Conservation (phyloP, 352 stramenopile genomes). For the Phytophthora nicotianae region DNA sequence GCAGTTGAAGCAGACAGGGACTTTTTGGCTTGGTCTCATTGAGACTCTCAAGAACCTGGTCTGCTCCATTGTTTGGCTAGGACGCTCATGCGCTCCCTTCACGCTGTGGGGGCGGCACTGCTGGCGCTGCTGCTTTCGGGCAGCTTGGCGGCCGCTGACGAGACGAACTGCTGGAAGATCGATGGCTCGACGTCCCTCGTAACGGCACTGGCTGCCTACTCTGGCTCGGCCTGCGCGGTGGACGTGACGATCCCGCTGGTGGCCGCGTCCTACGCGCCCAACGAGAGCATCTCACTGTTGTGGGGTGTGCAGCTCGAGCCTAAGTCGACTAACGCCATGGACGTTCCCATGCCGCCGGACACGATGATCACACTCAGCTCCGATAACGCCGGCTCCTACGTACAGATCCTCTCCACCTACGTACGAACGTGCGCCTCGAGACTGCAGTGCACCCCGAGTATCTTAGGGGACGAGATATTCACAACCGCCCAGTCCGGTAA, state of each 20-base stretch:
- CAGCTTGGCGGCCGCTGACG: slow-evolving; percentile 3
- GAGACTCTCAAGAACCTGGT: slow-evolving; percentile 29
- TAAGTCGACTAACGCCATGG: slow-evolving; percentile 45
- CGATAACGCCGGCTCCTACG: slow-evolving; percentile 29
- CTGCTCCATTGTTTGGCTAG: slow-evolving; percentile 15
- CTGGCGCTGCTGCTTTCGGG: slow-evolving; percentile 11
- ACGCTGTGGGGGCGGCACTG: not conserved
- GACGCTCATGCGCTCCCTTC: slow-evolving; percentile 22
- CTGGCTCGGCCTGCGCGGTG: slow-evolving; percentile 35
- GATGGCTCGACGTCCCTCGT: slow-evolving; percentile 23
- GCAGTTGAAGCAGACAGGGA: slow-evolving; percentile 23
- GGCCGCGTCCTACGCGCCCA: slow-evolving; percentile 38
- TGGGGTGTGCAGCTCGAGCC: slow-evolving; percentile 44
- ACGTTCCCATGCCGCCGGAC: slow-evolving; percentile 48
- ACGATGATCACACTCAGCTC: slow-evolving; percentile 34
- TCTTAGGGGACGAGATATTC: slow-evolving; percentile 16
- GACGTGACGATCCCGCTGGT: slow-evolving; percentile 41
- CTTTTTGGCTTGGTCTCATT: slow-evolving; percentile 6
- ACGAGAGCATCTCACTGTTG: slow-evolving; percentile 49
- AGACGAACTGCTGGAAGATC: slow-evolving; percentile 48
- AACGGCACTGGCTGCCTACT: slow-evolving; percentile 29
- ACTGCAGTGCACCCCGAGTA: slow-evolving; percentile 43
- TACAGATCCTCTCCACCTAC: slow-evolving; percentile 59
- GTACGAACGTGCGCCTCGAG: slow-evolving; percentile 43
- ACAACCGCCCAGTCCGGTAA: slow-evolving; percentile 45